Evolutionary conservation across 352 stramenopile species (phyloP).

Genomic region (Peronosclerospora sorghi): DNA sequence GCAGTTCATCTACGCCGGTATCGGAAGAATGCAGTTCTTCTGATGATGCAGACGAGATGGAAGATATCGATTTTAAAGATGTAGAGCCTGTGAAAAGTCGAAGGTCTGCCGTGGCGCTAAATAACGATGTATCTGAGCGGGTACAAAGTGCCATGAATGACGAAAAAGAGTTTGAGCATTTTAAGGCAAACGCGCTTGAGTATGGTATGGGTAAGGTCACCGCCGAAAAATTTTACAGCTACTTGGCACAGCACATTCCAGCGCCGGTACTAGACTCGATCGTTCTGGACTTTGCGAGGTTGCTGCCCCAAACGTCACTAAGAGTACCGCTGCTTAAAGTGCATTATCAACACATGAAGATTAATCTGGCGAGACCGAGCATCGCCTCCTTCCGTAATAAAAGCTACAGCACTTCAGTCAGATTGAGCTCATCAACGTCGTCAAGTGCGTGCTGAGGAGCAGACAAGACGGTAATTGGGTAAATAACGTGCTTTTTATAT

Average conservation of each 20-base stretch:
- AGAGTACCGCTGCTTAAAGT: constrained; percentile 58
- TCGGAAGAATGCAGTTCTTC: constrained; percentile 43
- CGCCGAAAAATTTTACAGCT: constrained; percentile 53
- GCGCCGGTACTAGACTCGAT: constrained; percentile 48
- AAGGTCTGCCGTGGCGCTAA: constrained; percentile 60
- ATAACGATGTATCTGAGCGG: constrained; percentile 64
- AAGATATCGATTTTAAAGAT: constrained; percentile 52
- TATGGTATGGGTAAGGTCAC: constrained; percentile 63
- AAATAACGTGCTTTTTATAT: neutral
- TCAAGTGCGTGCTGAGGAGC: constrained; percentile 15
- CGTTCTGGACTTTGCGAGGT: constrained; percentile 67
- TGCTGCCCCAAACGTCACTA: constrained; percentile 48
- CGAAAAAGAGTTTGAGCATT: constrained; percentile 55
- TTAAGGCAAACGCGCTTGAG: constrained; percentile 66
- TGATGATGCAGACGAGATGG: constrained; percentile 33
- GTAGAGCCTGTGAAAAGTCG: constrained; percentile 66
- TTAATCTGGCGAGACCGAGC: constrained; percentile 16
- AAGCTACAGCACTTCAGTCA: constrained; percentile 44
- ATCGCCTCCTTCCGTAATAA: constrained; percentile 38
- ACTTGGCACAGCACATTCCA: constrained; percentile 45
- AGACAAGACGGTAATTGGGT: neutral
- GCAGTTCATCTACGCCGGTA: constrained; percentile 28
- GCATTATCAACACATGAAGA: constrained; percentile 47
- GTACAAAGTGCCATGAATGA: constrained; percentile 38
- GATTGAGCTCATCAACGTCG: constrained; percentile 20